phyloP scores from a whole-genome alignment of 2,329 filamentous ascomycete species.

The Macroventuria anomochaeta region DNA sequence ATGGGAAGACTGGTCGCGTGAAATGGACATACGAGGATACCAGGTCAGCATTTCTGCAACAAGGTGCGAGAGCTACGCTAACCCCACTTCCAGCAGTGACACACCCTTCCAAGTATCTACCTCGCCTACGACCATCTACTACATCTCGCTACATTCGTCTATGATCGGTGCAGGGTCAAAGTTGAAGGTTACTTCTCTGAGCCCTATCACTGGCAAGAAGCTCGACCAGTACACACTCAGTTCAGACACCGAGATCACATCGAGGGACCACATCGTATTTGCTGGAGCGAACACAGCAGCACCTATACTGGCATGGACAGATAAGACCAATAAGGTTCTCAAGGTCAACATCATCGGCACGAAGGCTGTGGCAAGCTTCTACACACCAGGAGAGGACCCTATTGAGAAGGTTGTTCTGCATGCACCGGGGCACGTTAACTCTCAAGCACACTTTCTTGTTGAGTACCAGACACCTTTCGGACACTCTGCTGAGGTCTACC shows the following conservation, averaged over 20 bases:
- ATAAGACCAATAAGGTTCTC: constrained; percentile 66
- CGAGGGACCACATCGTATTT: constrained; percentile 70
- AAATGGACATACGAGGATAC: constrained; percentile 79
- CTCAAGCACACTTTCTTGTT: constrained; percentile 82
- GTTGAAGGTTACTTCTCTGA: constrained; percentile 76
- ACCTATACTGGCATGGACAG: constrained; percentile 78
- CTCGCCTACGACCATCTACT: constrained; percentile 73
- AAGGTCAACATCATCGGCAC: constrained; percentile 72
- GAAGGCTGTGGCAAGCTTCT: constrained; percentile 53
- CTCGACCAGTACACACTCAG: constrained; percentile 73
- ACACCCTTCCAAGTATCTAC: constrained; percentile 76
- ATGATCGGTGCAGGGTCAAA: constrained; percentile 68
- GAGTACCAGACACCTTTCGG: constrained; percentile 74
- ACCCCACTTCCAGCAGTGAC: constrained; percentile 62
- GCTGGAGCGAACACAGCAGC: constrained; percentile 78
- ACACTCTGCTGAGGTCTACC: constrained; percentile 86
- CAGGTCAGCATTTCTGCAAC: constrained; percentile 49
- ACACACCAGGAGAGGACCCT: constrained; percentile 48
- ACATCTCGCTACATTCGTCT: constrained; percentile 74
- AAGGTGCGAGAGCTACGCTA: constrained; percentile 9
- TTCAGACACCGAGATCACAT: constrained; percentile 75
- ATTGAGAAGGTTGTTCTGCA: constrained; percentile 69
- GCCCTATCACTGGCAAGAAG: constrained; percentile 74
- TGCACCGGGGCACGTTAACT: constrained; percentile 73
- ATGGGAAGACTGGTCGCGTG: constrained; percentile 73